These are phyloP conservation scores for Saccharomyces jurei DNA, from an alignment of 805 yeast species.

Conservation along the genomic window DNA sequence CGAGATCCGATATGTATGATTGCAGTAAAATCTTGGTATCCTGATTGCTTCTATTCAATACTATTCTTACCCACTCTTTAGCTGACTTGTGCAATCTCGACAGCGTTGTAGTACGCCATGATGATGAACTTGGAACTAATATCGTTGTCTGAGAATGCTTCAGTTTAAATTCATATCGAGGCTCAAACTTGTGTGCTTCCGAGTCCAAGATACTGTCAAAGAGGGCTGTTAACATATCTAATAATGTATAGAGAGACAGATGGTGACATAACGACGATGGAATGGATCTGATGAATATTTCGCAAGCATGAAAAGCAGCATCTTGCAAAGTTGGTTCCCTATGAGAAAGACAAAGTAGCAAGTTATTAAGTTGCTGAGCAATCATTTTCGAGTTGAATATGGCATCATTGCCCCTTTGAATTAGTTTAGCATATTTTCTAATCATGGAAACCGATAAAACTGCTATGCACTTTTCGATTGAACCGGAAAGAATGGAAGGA, in stretches of 20 bases:
- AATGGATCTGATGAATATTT: constrained; percentile 50
- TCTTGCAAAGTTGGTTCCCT: constrained; percentile 66
- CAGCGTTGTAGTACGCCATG: constrained; percentile 70
- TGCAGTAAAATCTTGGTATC: constrained; percentile 77
- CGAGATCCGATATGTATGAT: constrained; percentile 54
- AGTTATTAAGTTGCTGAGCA: constrained; percentile 60
- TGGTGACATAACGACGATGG: constrained; percentile 79
- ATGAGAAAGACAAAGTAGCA: constrained; percentile 69
- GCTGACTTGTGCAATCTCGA: constrained; percentile 51
- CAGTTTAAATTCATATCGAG: constrained; percentile 56
- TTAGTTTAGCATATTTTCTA: constrained; percentile 44
- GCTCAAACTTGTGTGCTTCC: constrained; percentile 76
- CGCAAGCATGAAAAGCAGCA: constrained; percentile 72
- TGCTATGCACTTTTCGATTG: constrained; percentile 60
- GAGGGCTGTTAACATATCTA: constrained; percentile 71
- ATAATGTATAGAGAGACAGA: constrained; percentile 61
- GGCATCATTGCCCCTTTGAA: constrained; percentile 45
- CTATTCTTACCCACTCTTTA: constrained; percentile 54
- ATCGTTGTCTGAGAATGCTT: constrained; percentile 33
- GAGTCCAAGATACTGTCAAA: constrained; percentile 79
- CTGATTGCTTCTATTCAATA: constrained; percentile 51
- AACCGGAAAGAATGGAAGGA: constrained; percentile 65
- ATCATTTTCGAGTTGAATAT: constrained; percentile 50
- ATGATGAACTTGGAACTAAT: constrained; percentile 54
- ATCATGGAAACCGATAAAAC: constrained; percentile 54